Percentiles rank a stretch among this genome's conserved stretches.
Evolutionary conservation across 2,329 filamentous ascomycete species (phyloP).

Genomic region (Neocucurbitaria cava): DNA sequence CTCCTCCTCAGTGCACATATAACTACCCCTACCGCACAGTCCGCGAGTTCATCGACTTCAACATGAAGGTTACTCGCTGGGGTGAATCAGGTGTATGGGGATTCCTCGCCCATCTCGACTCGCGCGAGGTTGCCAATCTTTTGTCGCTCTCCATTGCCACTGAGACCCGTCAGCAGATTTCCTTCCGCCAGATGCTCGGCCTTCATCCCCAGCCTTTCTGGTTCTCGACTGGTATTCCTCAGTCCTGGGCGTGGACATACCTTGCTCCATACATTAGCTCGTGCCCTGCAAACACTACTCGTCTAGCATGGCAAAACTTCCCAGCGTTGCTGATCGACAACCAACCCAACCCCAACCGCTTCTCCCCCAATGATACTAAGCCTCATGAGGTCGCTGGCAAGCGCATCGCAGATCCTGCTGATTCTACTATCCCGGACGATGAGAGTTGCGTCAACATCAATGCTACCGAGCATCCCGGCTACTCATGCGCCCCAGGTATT

Average conservation of each 20-base stretch:
- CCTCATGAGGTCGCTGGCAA: conserved; percentile 70
- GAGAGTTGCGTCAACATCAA: conserved; percentile 67
- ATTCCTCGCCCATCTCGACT: conserved; percentile 79
- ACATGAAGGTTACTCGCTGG: conserved; percentile 82
- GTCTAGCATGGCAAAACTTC: conserved; percentile 85
- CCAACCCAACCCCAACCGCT: conserved; percentile 75
- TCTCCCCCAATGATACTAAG: conserved; percentile 67
- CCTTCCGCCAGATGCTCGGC: conserved; percentile 83
- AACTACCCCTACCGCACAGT: conserved; percentile 80
- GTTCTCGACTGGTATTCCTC: conserved; percentile 80
- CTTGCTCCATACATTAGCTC: conserved; percentile 81
- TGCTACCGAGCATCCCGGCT: conserved; percentile 58
- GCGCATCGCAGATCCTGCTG: conserved; percentile 63
- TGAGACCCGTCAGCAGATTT: conserved; percentile 82
- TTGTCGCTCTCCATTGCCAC: conserved; percentile 78
- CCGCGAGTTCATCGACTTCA: conserved; percentile 81
- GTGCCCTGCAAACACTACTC: conserved; percentile 75
- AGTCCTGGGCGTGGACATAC: conserved; percentile 84
- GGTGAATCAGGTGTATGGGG: conserved; percentile 83
- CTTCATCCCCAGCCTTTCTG: conserved; percentile 83
- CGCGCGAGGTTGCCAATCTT: conserved; percentile 74
- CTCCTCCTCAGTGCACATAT: conserved; percentile 79
- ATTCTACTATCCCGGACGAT: conserved; percentile 52
- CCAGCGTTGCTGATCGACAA: conserved; percentile 74
- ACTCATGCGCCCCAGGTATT: conserved; percentile 70